Conservation (phyloP, 371 early-diverging fungal species). For the Phascolomyces articulosus region DNA sequence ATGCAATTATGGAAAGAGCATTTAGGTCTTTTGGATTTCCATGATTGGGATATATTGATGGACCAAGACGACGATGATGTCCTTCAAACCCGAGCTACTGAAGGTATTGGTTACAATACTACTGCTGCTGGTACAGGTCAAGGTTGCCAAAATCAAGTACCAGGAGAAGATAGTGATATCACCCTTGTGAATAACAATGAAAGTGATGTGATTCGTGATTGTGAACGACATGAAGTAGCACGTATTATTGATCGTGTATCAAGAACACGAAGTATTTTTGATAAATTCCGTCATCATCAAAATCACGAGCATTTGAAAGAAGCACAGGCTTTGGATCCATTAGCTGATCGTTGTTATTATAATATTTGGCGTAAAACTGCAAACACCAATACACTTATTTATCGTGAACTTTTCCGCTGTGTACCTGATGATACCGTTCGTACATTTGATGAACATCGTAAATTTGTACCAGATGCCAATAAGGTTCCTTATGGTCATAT, state of each 20-base stretch:
- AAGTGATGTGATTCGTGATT: constrained; percentile 28
- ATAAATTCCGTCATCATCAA: constrained; percentile 24
- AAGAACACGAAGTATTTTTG: constrained; percentile 41
- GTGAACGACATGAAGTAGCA: constrained; percentile 37
- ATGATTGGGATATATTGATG: constrained; percentile 41
- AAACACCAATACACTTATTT: constrained; percentile 68
- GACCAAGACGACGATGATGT: constrained; percentile 12
- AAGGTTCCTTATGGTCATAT: constrained; percentile 59
- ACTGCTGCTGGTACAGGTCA: constrained; percentile 18
- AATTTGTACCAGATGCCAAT: constrained; percentile 57
- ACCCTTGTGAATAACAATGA: constrained; percentile 15
- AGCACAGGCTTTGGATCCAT: constrained; percentile 73
- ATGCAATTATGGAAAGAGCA: constrained; percentile 87
- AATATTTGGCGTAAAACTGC: constrained; percentile 72
- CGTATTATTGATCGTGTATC: constrained; percentile 42
- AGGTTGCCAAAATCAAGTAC: not conserved
- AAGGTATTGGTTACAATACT: constrained; percentile 11
- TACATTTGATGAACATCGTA: constrained; percentile 61
- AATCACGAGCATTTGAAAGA: constrained; percentile 25
- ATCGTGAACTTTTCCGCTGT: constrained; percentile 81
- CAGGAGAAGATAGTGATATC: not conserved
- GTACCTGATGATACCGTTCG: constrained; percentile 84
- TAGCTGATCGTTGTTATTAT: constrained; percentile 66
- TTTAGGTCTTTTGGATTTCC: constrained; percentile 65
- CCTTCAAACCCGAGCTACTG: constrained; percentile 5